Evolutionary conservation across 768 basidiomycete genomes (phyloP).

Genomic region (Obba rivulosa): DNA sequence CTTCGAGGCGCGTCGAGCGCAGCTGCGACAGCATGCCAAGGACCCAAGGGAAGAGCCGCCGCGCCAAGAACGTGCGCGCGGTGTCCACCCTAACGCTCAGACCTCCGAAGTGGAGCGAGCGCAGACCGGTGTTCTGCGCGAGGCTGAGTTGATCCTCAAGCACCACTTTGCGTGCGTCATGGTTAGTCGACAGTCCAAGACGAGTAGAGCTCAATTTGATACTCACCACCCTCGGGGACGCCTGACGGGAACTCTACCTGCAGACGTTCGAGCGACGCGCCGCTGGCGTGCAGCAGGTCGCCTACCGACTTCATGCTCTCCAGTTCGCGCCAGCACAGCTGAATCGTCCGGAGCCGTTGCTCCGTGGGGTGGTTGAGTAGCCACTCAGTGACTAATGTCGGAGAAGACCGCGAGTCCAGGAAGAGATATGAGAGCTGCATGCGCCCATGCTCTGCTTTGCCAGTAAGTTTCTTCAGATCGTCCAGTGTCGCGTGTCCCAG

Average conservation of each 20-base stretch:
- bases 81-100: slow-evolving; percentile 16
- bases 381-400: slow-evolving; percentile 24
- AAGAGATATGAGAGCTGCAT: slow-evolving; percentile 23
- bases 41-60: slow-evolving; percentile 22
- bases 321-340: slow-evolving; percentile 25
- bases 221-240: slow-evolving; percentile 17
- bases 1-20: slow-evolving; percentile 14
- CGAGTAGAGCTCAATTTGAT: too few species aligned
- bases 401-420: slow-evolving; percentile 23
- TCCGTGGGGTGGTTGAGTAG: slow-evolving; percentile 20
- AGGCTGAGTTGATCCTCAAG: slow-evolving; percentile 21
- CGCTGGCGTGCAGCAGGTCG: slow-evolving; percentile 21
- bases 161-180: slow-evolving; percentile 8
- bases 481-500: slow-evolving; percentile 8
- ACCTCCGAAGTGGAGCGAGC: slow-evolving; percentile 20
- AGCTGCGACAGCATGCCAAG: slow-evolving; percentile 18
- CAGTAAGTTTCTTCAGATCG: background rate
- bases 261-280: slow-evolving; percentile 20
- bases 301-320: slow-evolving; percentile 20
- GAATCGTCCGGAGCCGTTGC: slow-evolving; percentile 20
- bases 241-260: slow-evolving; percentile 23
- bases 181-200: too few species aligned
- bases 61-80: slow-evolving; percentile 18
- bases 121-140: slow-evolving; percentile 23
- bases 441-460: slow-evolving; percentile 1